phyloP scores from a whole-genome alignment of 2,329 filamentous ascomycete genomes.

The Ciborinia camelliae region DNA sequence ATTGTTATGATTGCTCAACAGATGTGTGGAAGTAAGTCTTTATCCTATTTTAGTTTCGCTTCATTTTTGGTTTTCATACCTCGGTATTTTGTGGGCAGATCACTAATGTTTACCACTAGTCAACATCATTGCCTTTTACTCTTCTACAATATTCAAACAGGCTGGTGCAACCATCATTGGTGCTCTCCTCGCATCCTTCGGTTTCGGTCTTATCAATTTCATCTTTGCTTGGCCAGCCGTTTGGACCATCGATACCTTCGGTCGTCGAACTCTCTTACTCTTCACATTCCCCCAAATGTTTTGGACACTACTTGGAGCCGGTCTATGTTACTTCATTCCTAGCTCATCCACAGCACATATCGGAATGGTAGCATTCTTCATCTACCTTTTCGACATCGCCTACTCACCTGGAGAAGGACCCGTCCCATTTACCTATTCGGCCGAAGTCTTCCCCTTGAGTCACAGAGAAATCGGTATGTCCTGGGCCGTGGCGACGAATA shows the following conservation, averaged over 20 bases:
- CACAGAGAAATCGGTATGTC: constrained; percentile 63
- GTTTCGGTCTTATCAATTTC: constrained; percentile 64
- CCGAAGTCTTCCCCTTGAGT: constrained; percentile 62
- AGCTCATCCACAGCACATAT: constrained; percentile 43
- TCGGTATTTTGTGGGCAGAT: background rate
- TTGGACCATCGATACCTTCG: constrained; percentile 62
- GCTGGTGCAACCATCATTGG: constrained; percentile 54
- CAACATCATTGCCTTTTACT: constrained; percentile 77
- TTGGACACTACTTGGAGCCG: constrained; percentile 63
- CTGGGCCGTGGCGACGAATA: constrained; percentile 58
- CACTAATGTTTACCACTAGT: constrained; percentile 13
- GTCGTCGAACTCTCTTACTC: constrained; percentile 57
- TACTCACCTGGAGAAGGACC: constrained; percentile 63
- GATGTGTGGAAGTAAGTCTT: constrained; percentile 30
- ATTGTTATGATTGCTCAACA: constrained; percentile 57
- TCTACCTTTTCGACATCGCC: constrained; percentile 63
- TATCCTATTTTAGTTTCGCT: constrained; percentile 37
- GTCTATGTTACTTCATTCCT: constrained; percentile 53
- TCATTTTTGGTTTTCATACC: background rate
- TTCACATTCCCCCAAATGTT: constrained; percentile 68
- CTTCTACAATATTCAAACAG: constrained; percentile 57
- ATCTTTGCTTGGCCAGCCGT: constrained; percentile 57
- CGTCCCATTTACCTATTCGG: constrained; percentile 59
- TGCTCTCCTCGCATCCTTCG: constrained; percentile 60
- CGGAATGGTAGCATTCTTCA: constrained; percentile 56